Conservation (phyloP, 805 yeast species). For the Metschnikowia colocasiae region DNA sequence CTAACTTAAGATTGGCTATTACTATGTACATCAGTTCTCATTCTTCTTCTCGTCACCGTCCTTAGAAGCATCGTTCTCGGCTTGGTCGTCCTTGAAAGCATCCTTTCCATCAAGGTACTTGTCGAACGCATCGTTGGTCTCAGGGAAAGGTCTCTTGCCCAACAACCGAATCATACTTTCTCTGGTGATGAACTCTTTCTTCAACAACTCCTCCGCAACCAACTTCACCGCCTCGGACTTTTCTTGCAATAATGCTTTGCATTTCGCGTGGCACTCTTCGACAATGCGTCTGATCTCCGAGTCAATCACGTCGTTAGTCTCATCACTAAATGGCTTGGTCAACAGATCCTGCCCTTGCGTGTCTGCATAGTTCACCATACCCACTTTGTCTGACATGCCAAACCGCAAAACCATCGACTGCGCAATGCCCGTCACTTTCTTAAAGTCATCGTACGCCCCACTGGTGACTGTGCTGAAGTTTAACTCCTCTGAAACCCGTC, state of each 20-base stretch:
- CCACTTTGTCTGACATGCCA: slow-evolving; percentile 85
- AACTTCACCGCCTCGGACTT: slow-evolving; percentile 72
- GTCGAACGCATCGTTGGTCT: slow-evolving; percentile 86
- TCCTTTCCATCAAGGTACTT: slow-evolving; percentile 55
- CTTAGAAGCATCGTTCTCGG: slow-evolving; percentile 36
- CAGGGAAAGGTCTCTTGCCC: slow-evolving; percentile 91
- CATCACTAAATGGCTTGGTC: slow-evolving; percentile 65
- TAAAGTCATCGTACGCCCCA: slow-evolving; percentile 91
- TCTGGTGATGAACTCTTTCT: slow-evolving; percentile 87
- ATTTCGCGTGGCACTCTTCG: slow-evolving; percentile 58
- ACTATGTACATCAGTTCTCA: slow-evolving; percentile 10
- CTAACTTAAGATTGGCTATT: too few relatives aligned
- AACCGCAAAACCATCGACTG: slow-evolving; percentile 81
- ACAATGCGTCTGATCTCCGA: slow-evolving; percentile 65
- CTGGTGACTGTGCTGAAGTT: slow-evolving; percentile 85
- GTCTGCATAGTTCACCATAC: slow-evolving; percentile 56
- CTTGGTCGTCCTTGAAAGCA: slow-evolving; percentile 38
- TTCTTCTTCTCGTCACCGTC: slow-evolving; percentile 30
- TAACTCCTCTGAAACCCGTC: slow-evolving; percentile 86
- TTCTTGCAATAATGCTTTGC: slow-evolving; percentile 57
- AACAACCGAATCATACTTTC: slow-evolving; percentile 87
- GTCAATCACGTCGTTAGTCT: slow-evolving; percentile 66
- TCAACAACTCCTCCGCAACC: slow-evolving; percentile 82
- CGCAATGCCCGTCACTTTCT: slow-evolving; percentile 86
- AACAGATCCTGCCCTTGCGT: slow-evolving; percentile 48